A percentile compares a stretch with the other conserved stretches of the same genome.
Conservation (phyloP, 2,329 filamentous ascomycete species). For the Fusarium decemcellulare region DNA sequence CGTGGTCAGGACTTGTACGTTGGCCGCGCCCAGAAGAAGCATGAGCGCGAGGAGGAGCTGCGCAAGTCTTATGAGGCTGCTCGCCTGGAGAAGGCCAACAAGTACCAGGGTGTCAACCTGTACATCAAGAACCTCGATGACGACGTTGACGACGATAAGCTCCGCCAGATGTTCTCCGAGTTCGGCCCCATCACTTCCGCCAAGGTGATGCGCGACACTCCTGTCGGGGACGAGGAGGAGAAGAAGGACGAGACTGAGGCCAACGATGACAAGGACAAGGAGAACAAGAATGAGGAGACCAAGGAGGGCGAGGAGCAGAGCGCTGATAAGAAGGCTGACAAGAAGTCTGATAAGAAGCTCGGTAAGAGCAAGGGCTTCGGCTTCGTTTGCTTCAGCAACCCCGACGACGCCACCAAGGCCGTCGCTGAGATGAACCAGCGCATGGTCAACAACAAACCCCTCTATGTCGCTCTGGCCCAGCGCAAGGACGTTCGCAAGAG, state of each 20-base stretch:
- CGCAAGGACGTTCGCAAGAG: slow-evolving; percentile 99
- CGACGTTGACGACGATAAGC: slow-evolving; percentile 97
- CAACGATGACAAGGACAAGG: slow-evolving; percentile 63
- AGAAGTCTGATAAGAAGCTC: slow-evolving; percentile 75
- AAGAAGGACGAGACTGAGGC: slow-evolving; percentile 68
- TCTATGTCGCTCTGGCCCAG: slow-evolving; percentile 98
- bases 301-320: slow-evolving; percentile 64
- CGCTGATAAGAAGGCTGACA: slow-evolving; percentile 71
- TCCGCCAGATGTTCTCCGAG: slow-evolving; percentile 91
- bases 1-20: slow-evolving; percentile 97
- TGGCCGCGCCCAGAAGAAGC: slow-evolving; percentile 99
- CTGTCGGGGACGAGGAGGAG: slow-evolving; percentile 67
- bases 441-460: slow-evolving; percentile 96
- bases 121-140: slow-evolving; percentile 99
- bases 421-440: slow-evolving; percentile 99
- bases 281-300: slow-evolving; percentile 63
- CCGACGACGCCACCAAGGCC: slow-evolving; percentile 98
- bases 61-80: slow-evolving; percentile 99
- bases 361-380: slow-evolving; percentile 99
- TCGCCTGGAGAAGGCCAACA: slow-evolving; percentile 97
- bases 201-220: slow-evolving; percentile 96
- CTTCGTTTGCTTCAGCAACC: slow-evolving; percentile 99
- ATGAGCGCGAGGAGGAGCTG: slow-evolving; percentile 99
- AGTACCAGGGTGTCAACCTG: slow-evolving; percentile 99
- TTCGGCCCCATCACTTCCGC: slow-evolving; percentile 98